phyloP scores from a whole-genome alignment of 1,284 basidiomycete genomes.

The Trichosporon faecale region DNA sequence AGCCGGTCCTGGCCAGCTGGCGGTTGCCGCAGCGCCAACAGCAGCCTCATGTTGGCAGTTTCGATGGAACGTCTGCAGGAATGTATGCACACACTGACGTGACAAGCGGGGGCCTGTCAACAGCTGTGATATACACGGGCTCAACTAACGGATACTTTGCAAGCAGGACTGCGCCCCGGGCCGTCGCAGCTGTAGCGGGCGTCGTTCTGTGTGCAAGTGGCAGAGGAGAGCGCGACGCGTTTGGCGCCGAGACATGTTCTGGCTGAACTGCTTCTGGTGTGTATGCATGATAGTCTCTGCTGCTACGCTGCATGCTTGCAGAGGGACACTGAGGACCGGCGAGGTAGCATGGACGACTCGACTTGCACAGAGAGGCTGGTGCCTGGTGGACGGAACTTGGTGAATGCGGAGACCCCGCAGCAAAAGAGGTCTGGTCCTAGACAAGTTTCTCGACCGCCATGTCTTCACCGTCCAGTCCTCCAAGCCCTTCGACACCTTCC shows the following conservation, averaged over 20 bases:
- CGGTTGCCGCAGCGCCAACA: background rate
- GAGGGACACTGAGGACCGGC: background rate
- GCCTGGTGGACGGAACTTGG: background rate
- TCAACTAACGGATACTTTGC: background rate
- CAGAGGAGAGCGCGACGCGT: background rate
- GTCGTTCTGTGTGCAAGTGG: background rate
- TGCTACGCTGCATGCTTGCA: background rate
- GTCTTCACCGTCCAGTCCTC: background rate
- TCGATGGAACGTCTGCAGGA: background rate
- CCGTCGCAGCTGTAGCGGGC: background rate
- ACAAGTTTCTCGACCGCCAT: conserved; percentile 7
- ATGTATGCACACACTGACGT: background rate
- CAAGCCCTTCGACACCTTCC: conserved; percentile 1
- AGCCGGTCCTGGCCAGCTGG: background rate
- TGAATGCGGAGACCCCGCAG: conserved; percentile 8
- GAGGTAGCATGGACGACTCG: background rate
- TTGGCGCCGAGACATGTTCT: background rate
- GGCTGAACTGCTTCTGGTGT: background rate
- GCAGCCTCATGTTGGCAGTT: background rate
- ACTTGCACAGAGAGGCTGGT: background rate
- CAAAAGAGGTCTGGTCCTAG: conserved; percentile 8
- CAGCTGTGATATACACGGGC: background rate
- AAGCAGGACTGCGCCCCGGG: background rate
- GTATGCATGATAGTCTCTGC: background rate
- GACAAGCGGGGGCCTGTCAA: background rate